Percentiles rank a stretch among this genome's conserved stretches.
phyloP scores from a whole-genome alignment of 805 yeast species.

The Saccharomycopsis javanensis region DNA sequence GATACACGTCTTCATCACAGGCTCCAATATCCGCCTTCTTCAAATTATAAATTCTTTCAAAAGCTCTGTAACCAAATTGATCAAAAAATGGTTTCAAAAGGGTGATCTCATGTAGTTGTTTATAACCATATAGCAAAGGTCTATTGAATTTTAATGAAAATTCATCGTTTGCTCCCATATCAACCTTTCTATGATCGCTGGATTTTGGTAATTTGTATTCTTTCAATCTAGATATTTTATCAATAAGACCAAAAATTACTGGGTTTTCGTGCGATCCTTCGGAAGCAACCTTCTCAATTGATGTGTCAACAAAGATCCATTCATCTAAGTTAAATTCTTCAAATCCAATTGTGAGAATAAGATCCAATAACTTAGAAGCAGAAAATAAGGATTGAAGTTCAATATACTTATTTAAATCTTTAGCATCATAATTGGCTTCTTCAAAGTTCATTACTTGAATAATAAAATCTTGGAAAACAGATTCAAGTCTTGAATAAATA shows the following conservation, averaged over 20 bases:
- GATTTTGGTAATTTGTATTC: slow-evolving; percentile 30
- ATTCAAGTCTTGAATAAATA: slow-evolving; percentile 51
- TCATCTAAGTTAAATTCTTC: slow-evolving; percentile 74
- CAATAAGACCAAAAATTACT: slow-evolving; percentile 34
- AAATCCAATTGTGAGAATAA: slow-evolving; percentile 51
- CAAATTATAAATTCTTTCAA: slow-evolving; percentile 56
- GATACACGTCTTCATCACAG: slow-evolving; percentile 47
- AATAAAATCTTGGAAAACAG: slow-evolving; percentile 35
- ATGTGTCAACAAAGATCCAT: slow-evolving; percentile 79
- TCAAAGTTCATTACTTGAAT: slow-evolving; percentile 26
- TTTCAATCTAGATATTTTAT: slow-evolving; percentile 32
- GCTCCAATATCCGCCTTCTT: slow-evolving; percentile 31
- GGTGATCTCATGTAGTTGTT: slow-evolving; percentile 30
- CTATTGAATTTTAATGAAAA: slow-evolving; percentile 24
- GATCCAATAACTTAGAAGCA: slow-evolving; percentile 73
- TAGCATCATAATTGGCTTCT: slow-evolving; percentile 16
- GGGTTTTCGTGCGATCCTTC: not conserved
- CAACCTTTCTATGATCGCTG: slow-evolving; percentile 20
- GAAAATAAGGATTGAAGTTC: slow-evolving; percentile 35
- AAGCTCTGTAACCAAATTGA: slow-evolving; percentile 51
- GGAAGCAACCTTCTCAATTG: slow-evolving; percentile 43
- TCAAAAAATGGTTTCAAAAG: slow-evolving; percentile 57
- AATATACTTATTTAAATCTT: slow-evolving; percentile 25
- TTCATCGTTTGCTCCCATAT: slow-evolving; percentile 19
- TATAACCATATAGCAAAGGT: slow-evolving; percentile 28